Conservation (phyloP, 768 basidiomycete species). For the Termitomyces eurrhizus region DNA sequence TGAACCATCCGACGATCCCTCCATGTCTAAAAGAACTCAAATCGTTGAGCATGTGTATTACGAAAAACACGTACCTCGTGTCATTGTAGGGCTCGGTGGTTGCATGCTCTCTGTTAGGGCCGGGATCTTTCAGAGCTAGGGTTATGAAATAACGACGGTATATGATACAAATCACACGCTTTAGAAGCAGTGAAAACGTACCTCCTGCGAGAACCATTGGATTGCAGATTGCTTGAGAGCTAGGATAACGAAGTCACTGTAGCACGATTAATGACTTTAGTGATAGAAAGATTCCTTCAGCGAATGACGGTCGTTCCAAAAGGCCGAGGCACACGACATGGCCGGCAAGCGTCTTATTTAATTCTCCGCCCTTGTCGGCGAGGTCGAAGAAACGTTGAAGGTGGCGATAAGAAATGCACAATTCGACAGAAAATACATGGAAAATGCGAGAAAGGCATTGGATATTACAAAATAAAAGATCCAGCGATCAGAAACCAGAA, state of each 20-base stretch:
- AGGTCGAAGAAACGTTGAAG: background rate
- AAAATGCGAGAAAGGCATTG: background rate
- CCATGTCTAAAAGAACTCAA: background rate
- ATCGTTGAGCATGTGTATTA: background rate
- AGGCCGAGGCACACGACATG: background rate
- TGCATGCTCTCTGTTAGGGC: background rate
- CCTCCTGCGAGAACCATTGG: background rate
- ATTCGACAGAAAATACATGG: background rate
- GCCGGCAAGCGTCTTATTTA: background rate
- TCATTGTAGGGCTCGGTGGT: background rate
- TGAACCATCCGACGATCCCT: background rate
- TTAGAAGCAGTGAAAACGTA: background rate
- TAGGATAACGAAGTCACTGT: background rate
- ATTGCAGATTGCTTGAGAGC: background rate
- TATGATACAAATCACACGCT: background rate
- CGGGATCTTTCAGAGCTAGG: background rate
- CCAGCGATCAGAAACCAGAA: background rate
- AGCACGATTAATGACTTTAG: background rate
- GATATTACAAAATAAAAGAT: background rate
- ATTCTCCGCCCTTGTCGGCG: background rate
- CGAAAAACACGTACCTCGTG: background rate
- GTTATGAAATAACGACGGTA: background rate
- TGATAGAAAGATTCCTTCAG: background rate
- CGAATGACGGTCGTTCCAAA: background rate
- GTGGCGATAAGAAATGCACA: background rate